A percentile compares a stretch with the other conserved stretches of the same genome.
These are phyloP conservation scores for Scheffersomyces quercinus DNA, from an alignment of 1,139 yeast genomes.

Conservation along the genomic window DNA sequence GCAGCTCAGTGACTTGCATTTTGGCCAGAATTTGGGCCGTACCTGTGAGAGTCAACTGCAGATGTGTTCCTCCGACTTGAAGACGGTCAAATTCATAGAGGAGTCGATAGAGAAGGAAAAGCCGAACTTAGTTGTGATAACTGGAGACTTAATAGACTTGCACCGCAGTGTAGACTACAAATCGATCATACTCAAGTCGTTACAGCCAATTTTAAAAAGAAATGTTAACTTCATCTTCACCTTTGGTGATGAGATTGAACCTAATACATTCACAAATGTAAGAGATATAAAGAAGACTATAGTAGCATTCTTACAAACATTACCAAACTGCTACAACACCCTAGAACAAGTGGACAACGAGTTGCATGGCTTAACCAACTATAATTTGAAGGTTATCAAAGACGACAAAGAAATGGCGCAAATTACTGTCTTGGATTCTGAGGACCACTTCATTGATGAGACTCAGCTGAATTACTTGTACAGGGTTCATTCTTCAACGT, in stretches of 20 bases:
- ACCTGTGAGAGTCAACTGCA: conserved; percentile 10
- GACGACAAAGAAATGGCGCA: conserved; percentile 21
- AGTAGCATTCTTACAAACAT: conserved; percentile 25
- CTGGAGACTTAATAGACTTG: conserved; percentile 42
- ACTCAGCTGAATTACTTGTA: conserved; percentile 29
- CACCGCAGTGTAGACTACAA: conserved; percentile 26
- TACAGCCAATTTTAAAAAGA: conserved; percentile 33
- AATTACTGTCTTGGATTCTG: conserved; percentile 37
- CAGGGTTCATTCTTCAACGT: conserved; percentile 10
- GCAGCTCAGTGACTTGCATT: conserved; percentile 44
- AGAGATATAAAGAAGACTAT: conserved; percentile 8
- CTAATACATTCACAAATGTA: conserved; percentile 4
- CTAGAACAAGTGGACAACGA: conserved; percentile 13
- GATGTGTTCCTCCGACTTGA: conserved; percentile 28
- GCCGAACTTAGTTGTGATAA: conserved; percentile 40
- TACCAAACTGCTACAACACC: conserved; percentile 42
- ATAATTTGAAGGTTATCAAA: conserved; percentile 26
- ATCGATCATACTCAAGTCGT: conserved; percentile 37
- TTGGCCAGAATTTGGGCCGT: conserved; percentile 31
- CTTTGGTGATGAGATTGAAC: conserved; percentile 37
- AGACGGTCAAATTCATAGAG: conserved; percentile 31
- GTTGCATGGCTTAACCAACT: conserved; percentile 39
- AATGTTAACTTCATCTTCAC: conserved; percentile 37
- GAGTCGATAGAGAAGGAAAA: conserved; percentile 27
- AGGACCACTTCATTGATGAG: conserved; percentile 26